Percentiles rank a stretch among this genome's conserved stretches.
These are phyloP conservation scores for Ampelocalamus luodianensis DNA, from an alignment of 176 grass and related monocot species.

Conservation along the genomic window DNA sequence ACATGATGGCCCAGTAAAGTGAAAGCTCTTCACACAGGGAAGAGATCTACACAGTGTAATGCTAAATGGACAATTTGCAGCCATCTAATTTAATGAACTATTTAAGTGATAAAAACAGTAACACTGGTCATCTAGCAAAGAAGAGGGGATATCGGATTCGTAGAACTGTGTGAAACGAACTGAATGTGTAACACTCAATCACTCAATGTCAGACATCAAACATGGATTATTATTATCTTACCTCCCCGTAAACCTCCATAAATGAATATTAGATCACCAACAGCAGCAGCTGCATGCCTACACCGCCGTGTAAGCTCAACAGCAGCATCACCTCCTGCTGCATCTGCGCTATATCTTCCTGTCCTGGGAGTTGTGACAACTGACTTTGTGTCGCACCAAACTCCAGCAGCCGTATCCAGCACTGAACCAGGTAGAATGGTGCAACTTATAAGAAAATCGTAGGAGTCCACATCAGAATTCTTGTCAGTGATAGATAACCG, in stretches of 20 bases:
- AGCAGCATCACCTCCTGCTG: slow-evolving; percentile 90
- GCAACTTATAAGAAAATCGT: slow-evolving; percentile 22
- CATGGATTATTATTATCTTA: slow-evolving; percentile 46
- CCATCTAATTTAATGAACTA: not conserved
- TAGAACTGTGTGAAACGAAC: not conserved
- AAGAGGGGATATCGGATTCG: not conserved
- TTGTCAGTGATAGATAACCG: not conserved
- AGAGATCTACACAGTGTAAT: not conserved
- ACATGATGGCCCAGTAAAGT: slow-evolving; percentile 1
- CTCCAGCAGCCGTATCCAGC: slow-evolving; percentile 95
- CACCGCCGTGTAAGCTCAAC: slow-evolving; percentile 91
- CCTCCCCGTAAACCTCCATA: slow-evolving; percentile 96
- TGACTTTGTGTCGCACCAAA: slow-evolving; percentile 94
- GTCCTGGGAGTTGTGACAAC: slow-evolving; percentile 96
- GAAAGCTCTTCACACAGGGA: slow-evolving; percentile 8
- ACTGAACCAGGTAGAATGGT: slow-evolving; percentile 63
- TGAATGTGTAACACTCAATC: not conserved
- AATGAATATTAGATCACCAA: slow-evolving; percentile 96
- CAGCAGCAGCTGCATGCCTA: slow-evolving; percentile 92
- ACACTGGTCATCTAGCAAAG: not conserved
- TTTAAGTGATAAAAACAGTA: not conserved
- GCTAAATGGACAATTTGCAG: slow-evolving; percentile 11
- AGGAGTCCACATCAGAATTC: not conserved
- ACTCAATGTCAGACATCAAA: not conserved
- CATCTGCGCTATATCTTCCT: slow-evolving; percentile 92